Base-by-base conservation (phyloP, 805 yeast genomes). In the Spathaspora gorwiae region DNA sequence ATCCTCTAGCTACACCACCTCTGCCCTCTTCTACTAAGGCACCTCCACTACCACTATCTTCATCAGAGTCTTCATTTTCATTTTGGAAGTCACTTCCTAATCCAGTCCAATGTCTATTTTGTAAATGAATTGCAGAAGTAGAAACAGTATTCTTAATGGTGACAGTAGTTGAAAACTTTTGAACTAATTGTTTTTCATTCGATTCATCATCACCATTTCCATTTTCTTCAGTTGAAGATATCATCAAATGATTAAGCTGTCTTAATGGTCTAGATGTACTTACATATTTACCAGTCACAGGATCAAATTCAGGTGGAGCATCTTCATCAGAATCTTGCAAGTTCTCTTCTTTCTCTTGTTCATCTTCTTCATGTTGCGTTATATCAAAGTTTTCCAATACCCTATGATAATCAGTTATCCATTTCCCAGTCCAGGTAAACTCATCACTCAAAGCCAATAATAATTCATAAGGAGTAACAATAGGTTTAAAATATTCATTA, bases 391-490 rank as follows among this genome's bases (percentile, higher is more conserved):
- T 57, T 8, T 69, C 54, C 4, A 83, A 68, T 3, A 80, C 75
- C 35, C 78, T 78, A 19, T 68, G 57, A 63, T 90, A 90, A 54
- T 87, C 94, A 1, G 89, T 80, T 9, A 87, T 78, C 98, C 99
- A 94, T 53, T 85, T 77, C 1, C 98, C 98, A 0, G 95, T 83
- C 99, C 99, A 94, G 1, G 81, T 72, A 19, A 88, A 73, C 50
- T 85, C 89, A 24, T 79, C 81, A 49, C 78, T 78, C 47, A 94
- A 72, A 0, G 98, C 96, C 62, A 92, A 66, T 40, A 83, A 78
- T 35, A 94, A 68, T 62, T 94, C 99, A 63, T 87, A 92, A 0
- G 98, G 98, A 0, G 99, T 94, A 14, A 94, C 80, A 9, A 94
- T 86, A 0, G 98, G 98, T 62, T 84, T 89, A 68, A 80, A 88